Evolutionary conservation across 1,139 yeast species (phyloP), one percentile per base, ranked within the genome.

Genomic region (Suhomyces maxii): DNA sequence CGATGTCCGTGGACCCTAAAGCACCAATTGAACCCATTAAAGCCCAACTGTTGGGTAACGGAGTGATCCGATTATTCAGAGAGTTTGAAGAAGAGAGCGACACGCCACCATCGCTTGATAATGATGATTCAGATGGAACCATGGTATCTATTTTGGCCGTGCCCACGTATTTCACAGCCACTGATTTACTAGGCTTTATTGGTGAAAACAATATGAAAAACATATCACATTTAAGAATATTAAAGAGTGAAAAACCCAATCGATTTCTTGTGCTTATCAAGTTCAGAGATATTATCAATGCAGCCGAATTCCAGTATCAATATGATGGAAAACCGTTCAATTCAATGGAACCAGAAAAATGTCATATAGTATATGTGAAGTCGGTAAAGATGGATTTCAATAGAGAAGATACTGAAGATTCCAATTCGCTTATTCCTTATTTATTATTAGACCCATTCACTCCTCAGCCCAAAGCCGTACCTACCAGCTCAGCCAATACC

Each of bases 321-420:
- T 89, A 75, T 59, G 86, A 90, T 60, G 96, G 96, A 2, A 80
- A 79, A 51, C 74, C 78, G 5, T 91, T 91, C 70, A 89, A 86
- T 57, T 81, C 93, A 3, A 84, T 89, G 87, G 97, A 90, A 57
- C 90, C 96, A 0, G 97, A 90, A 60, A 74, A 82, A 12, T 90
- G 97, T 55, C 93, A 86, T 60, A 89, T 84, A 6, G 79, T 90
- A 2, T 80, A 77, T 50, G 80, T 91, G 10, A 81, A 79, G 50
- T 77, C 84, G n/a, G 79, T 89, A 6, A 66, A 73, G 14, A 70
- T 82, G 25, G 59, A 57, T 9, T 52, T 44, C 56, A 14, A 44
- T 7, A 39, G 60, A 3, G 49, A 46, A 26, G 32, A 47, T 9
- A 47, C 50, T 41, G 56, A 60, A 32, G 54, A 64, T 13, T 53